Percentiles rank a stretch among this genome's conserved stretches.
Evolutionary conservation across 2,329 filamentous ascomycete genomes (phyloP).

Genomic region (Penicillium concentricum): DNA sequence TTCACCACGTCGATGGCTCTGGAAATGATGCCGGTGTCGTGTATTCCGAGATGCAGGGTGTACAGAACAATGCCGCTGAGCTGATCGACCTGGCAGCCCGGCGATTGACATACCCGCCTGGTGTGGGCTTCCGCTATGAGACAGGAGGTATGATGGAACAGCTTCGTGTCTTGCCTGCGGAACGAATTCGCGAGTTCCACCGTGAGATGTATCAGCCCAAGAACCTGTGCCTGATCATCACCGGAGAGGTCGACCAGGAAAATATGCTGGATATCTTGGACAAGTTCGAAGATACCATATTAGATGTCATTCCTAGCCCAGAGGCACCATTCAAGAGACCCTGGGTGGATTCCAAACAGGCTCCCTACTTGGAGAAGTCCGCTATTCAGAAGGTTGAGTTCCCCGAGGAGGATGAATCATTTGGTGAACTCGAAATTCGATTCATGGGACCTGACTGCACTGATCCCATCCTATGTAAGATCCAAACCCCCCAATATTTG

Average conservation of each 20-base stretch:
- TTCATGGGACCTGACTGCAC: conserved; percentile 85
- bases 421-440: conserved; percentile 79
- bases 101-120: conserved; percentile 79
- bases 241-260: conserved; percentile 85
- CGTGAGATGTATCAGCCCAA: conserved; percentile 97
- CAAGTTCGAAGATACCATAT: conserved; percentile 81
- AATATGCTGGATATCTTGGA: conserved; percentile 80
- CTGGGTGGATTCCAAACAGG: conserved; percentile 84
- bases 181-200: conserved; percentile 92
- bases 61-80: conserved; percentile 79
- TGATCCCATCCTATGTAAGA: conserved; percentile 60
- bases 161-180: conserved; percentile 77
- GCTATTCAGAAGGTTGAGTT: conserved; percentile 80
- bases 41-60: conserved; percentile 97
- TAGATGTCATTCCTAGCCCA: conserved; percentile 74
- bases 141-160: conserved; percentile 98
- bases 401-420: conserved; percentile 93
- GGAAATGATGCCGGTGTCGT: conserved; percentile 96
- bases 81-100: conserved; percentile 84
- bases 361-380: conserved; percentile 69
- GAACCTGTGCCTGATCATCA: conserved; percentile 85
- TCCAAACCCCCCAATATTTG: not conserved
- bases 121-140: conserved; percentile 91
- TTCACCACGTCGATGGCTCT: conserved; percentile 90
- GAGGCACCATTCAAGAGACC: conserved; percentile 78